Evolutionary conservation across 495 filamentous ascomycete species (phyloP).

Genomic region (Glutinoglossum americanum): DNA sequence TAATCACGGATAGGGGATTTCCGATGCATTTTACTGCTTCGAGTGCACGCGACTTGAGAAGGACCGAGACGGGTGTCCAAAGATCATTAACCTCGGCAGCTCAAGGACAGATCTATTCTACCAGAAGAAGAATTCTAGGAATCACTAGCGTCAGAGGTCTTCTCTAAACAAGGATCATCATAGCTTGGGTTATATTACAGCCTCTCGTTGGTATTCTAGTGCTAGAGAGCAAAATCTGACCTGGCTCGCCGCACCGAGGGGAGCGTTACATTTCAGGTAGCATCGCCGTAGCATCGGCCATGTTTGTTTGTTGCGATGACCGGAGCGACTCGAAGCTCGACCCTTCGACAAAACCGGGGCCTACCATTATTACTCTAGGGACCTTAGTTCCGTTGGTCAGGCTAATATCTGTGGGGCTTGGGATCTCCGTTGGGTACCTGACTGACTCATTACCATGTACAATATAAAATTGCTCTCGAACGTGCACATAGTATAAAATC

Average conservation of each 20-base stretch:
- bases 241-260: background rate
- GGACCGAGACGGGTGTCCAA: slow-evolving; percentile 92
- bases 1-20: slow-evolving; percentile 42
- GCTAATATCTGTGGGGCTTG: too few species aligned
- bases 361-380: background rate
- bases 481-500: too few species aligned
- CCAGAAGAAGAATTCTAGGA: slow-evolving; percentile 34
- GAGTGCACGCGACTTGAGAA: slow-evolving; percentile 96
- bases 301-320: background rate
- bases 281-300: background rate
- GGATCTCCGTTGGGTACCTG: too few species aligned
- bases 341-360: background rate
- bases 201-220: background rate
- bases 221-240: background rate
- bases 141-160: slow-evolving; percentile 2
- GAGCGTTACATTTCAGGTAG: background rate
- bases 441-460: too few species aligned
- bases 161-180: background rate
- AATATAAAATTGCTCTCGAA: too few species aligned
- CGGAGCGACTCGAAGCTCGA: background rate
- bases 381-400: background rate
- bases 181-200: background rate
- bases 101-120: slow-evolving; percentile 88
- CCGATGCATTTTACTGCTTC: slow-evolving; percentile 99
- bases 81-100: slow-evolving; percentile 96